Evolutionary conservation across 2,329 filamentous ascomycete genomes (phyloP).

Genomic region (Aspergillus flavus): DNA sequence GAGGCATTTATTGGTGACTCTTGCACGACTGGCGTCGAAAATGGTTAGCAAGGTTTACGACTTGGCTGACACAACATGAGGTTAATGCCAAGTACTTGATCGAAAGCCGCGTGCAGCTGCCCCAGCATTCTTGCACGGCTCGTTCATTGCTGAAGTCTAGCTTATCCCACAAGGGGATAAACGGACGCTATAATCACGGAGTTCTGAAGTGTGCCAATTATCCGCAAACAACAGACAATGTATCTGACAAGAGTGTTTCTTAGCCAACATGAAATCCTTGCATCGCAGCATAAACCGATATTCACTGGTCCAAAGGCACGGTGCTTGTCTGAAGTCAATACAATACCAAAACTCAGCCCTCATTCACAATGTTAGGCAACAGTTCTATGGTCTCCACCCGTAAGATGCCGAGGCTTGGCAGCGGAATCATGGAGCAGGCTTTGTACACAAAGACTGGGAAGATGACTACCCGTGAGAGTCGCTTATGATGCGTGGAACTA

Average conservation of each 20-base stretch:
- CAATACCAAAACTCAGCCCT: background rate
- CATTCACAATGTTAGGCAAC: background rate
- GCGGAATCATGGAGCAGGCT: background rate
- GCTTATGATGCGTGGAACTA: background rate
- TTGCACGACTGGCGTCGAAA: background rate
- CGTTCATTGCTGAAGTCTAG: background rate
- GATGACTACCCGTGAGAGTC: background rate
- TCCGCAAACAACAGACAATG: background rate
- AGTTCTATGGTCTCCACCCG: background rate
- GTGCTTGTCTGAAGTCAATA: background rate
- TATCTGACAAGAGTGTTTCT: background rate
- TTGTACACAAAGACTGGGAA: background rate
- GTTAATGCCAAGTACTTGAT: background rate
- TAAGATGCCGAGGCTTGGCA: background rate
- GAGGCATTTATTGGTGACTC: background rate
- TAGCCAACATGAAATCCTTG: background rate
- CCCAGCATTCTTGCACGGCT: background rate
- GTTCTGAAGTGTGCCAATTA: background rate
- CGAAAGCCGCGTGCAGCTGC: background rate
- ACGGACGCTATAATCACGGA: background rate
- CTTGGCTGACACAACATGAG: background rate
- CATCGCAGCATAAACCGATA: background rate
- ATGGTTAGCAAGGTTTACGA: background rate
- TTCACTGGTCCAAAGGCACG: background rate
- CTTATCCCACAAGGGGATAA: background rate